Percentiles rank a stretch among this genome's conserved stretches.
Conservation (phyloP, 1,284 basidiomycete species). For the Ganoderma multipileum region DNA sequence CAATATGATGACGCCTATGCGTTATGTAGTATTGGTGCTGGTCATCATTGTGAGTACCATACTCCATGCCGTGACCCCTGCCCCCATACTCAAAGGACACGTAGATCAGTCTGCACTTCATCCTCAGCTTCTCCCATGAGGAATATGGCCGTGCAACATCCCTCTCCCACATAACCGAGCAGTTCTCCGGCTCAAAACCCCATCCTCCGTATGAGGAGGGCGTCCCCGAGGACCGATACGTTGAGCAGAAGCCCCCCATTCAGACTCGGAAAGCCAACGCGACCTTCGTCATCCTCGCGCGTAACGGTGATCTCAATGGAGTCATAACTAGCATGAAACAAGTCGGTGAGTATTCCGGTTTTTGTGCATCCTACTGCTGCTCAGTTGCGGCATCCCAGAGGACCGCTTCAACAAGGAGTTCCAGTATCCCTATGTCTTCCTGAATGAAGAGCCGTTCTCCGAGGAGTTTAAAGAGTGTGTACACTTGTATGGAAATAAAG, state of each 20-base stretch:
- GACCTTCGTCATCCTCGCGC: slow-evolving; percentile 85
- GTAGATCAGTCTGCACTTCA: slow-evolving; percentile 75
- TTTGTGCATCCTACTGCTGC: slow-evolving; percentile 61
- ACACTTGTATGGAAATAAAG: neutral
- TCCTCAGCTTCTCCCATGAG: slow-evolving; percentile 75
- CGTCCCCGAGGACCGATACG: slow-evolving; percentile 66
- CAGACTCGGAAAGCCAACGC: slow-evolving; percentile 78
- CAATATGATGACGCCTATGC: slow-evolving; percentile 81
- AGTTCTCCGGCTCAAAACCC: slow-evolving; percentile 42
- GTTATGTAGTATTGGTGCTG: slow-evolving; percentile 73
- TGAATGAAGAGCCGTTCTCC: slow-evolving; percentile 84
- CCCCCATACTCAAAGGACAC: slow-evolving; percentile 10
- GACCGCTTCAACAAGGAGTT: slow-evolving; percentile 88
- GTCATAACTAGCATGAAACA: slow-evolving; percentile 80
- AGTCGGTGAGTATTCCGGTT: slow-evolving; percentile 44
- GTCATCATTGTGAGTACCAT: slow-evolving; percentile 62
- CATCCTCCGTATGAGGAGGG: slow-evolving; percentile 57
- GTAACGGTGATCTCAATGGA: slow-evolving; percentile 81
- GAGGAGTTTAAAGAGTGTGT: slow-evolving; percentile 78
- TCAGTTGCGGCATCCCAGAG: slow-evolving; percentile 46
- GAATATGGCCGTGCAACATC: slow-evolving; percentile 73
- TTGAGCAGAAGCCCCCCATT: slow-evolving; percentile 42
- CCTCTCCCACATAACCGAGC: slow-evolving; percentile 57
- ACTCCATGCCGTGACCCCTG: slow-evolving; percentile 1
- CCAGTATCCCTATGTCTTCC: slow-evolving; percentile 85